Base-by-base conservation (phyloP, 1,139 yeast species). In the Hansenula lynferdii region DNA sequence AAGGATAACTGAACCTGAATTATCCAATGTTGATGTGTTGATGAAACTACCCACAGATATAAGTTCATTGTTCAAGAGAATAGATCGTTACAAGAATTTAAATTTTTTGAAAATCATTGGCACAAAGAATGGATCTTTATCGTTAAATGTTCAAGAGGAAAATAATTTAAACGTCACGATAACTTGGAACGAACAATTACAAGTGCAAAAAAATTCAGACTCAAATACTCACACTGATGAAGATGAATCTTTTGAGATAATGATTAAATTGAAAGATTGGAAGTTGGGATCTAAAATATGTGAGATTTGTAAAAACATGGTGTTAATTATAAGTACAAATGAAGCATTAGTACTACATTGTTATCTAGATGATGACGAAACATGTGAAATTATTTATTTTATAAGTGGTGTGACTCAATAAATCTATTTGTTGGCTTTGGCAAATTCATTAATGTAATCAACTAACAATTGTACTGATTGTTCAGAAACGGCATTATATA, bases 401-500 rank as follows among this genome's bases (percentile, higher is more conserved):
- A 65, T 77, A 21, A 66, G 61, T 44, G 76, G 70, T 4, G 49
- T 67, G 7, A 57, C 35, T 8, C 38, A 32, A 25, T 48, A 31
- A 42, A 11, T 60, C 61, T 29, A 85, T 46, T 41, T 39, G 35
- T 52, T 45, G 19, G 40, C 60, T 38, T 69, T 56, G 34, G 84
- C 95, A 65, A 89, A 92, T 36, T 75, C 70, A 21, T 69, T 64
- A 37, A 87, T 68, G 54, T 76, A 85, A 23, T 31, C 28, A 31
- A 31, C 34, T 9, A 31, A 17, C 17, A 31, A 18, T 12, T 31
- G 28, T 16, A 23, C 6, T 78, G 59, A 15, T 2, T 14, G 6
- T 18, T 31, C 34, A 14, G 27, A 17, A 31, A 90, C 84, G 11
- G 97, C 96, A 56, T 89, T 89, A 62, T 90, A 85, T 40, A 87